Evolutionary conservation across 2,329 filamentous ascomycete species (phyloP).

Genomic region (Pseudocercospora eumusae): DNA sequence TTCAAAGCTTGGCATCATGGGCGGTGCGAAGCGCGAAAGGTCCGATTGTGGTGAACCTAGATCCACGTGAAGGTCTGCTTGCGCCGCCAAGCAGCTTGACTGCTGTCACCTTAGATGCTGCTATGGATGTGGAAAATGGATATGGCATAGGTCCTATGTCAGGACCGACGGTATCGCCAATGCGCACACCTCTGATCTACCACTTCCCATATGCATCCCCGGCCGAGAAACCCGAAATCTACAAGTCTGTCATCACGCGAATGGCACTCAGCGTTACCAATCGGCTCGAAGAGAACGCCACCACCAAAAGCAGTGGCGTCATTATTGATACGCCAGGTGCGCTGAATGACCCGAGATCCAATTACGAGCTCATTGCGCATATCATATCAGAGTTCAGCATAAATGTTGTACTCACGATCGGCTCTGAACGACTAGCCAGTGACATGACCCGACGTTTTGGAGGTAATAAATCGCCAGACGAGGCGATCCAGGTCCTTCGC

Average conservation of each 20-base stretch:
- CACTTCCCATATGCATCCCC: conserved; percentile 76
- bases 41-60: conserved; percentile 78
- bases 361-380: conserved; percentile 77
- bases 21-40: conserved; percentile 80
- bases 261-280: conserved; percentile 77
- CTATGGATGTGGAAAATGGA: conserved; percentile 79
- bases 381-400: conserved; percentile 69
- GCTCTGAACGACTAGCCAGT: conserved; percentile 72
- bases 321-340: conserved; percentile 81
- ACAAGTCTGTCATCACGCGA: conserved; percentile 71
- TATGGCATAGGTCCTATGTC: conserved; percentile 91
- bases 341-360: conserved; percentile 63
- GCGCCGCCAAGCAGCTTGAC: conserved; percentile 72
- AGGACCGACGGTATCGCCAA: conserved; percentile 81
- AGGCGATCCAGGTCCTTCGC: conserved; percentile 72
- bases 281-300: conserved; percentile 72
- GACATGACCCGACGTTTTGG: conserved; percentile 72
- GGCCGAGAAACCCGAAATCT: conserved; percentile 70
- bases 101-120: conserved; percentile 80
- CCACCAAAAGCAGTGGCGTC: conserved; percentile 71
- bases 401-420: conserved; percentile 79
- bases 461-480: conserved; percentile 54
- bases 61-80: conserved; percentile 68
- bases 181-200: conserved; percentile 89
- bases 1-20: conserved; percentile 67